These are phyloP conservation scores for Smittium culicis DNA, from an alignment of 371 early-diverging fungal genomes.

Conservation along the genomic window DNA sequence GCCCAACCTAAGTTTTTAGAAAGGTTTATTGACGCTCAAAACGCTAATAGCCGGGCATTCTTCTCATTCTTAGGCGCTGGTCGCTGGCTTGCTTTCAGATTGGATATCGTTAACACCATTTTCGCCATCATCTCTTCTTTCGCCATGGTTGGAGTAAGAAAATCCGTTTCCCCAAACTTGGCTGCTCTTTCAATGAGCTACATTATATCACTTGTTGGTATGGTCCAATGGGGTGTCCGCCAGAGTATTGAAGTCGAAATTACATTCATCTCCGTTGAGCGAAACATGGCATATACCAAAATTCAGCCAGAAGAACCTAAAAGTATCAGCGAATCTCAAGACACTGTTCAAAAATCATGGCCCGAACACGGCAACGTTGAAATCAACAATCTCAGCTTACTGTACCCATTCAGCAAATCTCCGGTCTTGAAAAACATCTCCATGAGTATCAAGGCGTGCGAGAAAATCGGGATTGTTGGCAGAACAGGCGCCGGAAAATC, in stretches of 20 bases:
- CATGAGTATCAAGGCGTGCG: constrained; percentile 28
- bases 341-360: not conserved
- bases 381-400: constrained; percentile 13
- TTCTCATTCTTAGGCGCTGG: constrained; percentile 29
- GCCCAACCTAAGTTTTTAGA: constrained; percentile 28
- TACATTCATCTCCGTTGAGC: constrained; percentile 29
- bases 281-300: constrained; percentile 41
- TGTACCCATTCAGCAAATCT: constrained; percentile 14
- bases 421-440: constrained; percentile 32
- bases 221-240: constrained; percentile 31
- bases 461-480: constrained; percentile 39
- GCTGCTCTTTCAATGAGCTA: constrained; percentile 31
- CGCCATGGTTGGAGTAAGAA: not conserved
- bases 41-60: constrained; percentile 32
- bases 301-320: constrained; percentile 35
- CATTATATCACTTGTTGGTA: constrained; percentile 29
- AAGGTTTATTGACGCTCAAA: constrained; percentile 32
- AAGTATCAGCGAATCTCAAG: not conserved
- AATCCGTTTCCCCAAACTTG: too few relatives aligned
- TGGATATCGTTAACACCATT: constrained; percentile 31
- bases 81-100: constrained; percentile 33
- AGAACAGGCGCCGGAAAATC: constrained; percentile 52
- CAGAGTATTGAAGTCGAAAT: constrained; percentile 31
- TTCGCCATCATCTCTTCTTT: constrained; percentile 27
- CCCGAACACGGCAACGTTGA: not conserved